Percentiles rank a stretch among this genome's conserved stretches.
These are phyloP conservation scores for Dactylellina sp. DNA, from an alignment of 2,329 filamentous ascomycete genomes.

Conservation along the genomic window DNA sequence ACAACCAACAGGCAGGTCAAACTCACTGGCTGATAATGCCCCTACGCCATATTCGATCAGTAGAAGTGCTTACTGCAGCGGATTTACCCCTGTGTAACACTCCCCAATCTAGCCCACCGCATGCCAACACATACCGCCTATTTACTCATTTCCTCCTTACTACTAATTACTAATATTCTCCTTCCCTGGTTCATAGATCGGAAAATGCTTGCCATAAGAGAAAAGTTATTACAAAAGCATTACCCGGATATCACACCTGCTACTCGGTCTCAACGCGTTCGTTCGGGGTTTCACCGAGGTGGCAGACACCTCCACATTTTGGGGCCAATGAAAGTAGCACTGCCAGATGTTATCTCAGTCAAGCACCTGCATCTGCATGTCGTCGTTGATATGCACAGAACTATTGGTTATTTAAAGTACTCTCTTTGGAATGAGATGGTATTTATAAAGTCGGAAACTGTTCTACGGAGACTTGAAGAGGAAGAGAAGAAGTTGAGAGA, in stretches of 20 bases:
- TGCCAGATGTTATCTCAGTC: conserved; percentile 48
- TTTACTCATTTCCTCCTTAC: not conserved
- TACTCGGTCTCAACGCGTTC: conserved; percentile 16
- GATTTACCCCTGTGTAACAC: conserved; percentile 53
- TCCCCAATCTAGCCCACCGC: conserved; percentile 12
- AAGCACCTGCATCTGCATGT: conserved; percentile 51
- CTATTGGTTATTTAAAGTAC: conserved; percentile 29
- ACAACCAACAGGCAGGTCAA: conserved; percentile 30
- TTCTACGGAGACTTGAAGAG: conserved; percentile 36
- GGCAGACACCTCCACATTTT: conserved; percentile 23
- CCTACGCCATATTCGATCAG: conserved; percentile 44
- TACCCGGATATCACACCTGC: conserved; percentile 36
- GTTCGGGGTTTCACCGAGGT: conserved; percentile 43
- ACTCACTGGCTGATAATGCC: conserved; percentile 54
- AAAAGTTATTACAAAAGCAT: conserved; percentile 29
- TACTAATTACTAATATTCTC: not conserved
- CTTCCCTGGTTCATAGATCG: conserved; percentile 18
- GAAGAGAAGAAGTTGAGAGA: conserved; percentile 16
- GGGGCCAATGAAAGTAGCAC: conserved; percentile 9
- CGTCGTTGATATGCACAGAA: conserved; percentile 31
- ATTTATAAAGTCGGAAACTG: conserved; percentile 26
- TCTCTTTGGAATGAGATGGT: conserved; percentile 39
- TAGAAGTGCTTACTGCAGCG: conserved; percentile 36
- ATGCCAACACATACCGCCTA: conserved; percentile 36
- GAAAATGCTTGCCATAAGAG: conserved; percentile 46